Conservation (phyloP, 306 rosid genomes). For the Trichosanthes truncata region DNA sequence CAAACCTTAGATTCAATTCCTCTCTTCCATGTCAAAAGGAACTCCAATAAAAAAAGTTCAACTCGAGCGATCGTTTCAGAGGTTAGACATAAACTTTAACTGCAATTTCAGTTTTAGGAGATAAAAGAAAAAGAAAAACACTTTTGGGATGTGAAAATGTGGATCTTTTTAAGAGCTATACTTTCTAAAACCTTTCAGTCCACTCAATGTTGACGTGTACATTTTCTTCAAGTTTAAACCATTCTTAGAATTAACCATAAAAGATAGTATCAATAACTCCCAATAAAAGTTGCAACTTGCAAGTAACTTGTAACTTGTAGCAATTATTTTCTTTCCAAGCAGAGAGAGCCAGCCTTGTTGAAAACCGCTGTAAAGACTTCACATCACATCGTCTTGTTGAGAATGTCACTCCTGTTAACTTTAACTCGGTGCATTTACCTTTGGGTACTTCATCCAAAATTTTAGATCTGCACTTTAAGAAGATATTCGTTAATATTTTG, state of each 20-base stretch:
- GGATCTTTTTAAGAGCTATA: not conserved
- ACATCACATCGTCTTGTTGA: conserved; percentile 22
- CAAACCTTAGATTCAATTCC: conserved; percentile 16
- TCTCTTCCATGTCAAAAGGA: conserved; percentile 19
- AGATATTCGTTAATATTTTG: not conserved
- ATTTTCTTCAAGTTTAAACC: not conserved
- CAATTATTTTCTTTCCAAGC: conserved; percentile 17
- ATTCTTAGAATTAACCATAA: not conserved
- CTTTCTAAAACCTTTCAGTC: not conserved
- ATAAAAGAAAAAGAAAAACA: not conserved
- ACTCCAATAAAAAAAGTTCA: conserved; percentile 15
- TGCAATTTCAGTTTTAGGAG: not conserved
- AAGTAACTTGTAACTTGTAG: not conserved
- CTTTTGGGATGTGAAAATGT: not conserved
- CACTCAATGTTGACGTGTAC: not conserved
- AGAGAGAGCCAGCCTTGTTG: conserved; percentile 25
- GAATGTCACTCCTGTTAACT: conserved; percentile 20
- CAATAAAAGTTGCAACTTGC: not conserved
- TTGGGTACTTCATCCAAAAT: conserved; percentile 23
- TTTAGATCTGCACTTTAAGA: conserved; percentile 28
- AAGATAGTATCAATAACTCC: not conserved
- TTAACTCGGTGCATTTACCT: conserved; percentile 23
- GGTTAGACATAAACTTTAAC: conserved; percentile 23
- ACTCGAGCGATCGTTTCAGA: conserved; percentile 22
- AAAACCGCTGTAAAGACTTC: conserved; percentile 9